A percentile compares a stretch with the other conserved stretches of the same genome.
These are phyloP conservation scores for Cajanus cajan DNA, from an alignment of 306 rosid species.

Conservation along the genomic window DNA sequence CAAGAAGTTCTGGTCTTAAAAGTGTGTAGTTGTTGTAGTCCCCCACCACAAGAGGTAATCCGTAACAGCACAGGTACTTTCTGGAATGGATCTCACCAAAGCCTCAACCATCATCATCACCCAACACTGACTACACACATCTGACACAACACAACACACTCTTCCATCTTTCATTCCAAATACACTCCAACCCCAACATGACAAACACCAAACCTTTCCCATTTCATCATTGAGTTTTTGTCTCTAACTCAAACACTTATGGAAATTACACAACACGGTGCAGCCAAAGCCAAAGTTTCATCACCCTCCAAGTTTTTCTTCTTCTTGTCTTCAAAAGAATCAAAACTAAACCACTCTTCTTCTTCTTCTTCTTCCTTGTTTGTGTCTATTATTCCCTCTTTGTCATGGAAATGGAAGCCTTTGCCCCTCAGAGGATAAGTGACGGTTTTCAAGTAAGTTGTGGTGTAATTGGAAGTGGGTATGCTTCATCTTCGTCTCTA, in stretches of 20 bases:
- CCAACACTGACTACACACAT: constrained; percentile 19
- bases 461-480: constrained; percentile 39
- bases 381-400: neutral
- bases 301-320: neutral
- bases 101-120: constrained; percentile 2
- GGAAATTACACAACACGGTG: neutral
- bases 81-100: constrained; percentile 29
- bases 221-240: constrained; percentile 28
- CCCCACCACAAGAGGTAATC: constrained; percentile 31
- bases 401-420: constrained; percentile 52
- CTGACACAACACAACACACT: constrained; percentile 31
- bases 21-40: constrained; percentile 19
- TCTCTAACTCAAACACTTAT: no score
- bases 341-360: neutral
- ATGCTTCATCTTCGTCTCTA: constrained; percentile 55
- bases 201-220: constrained; percentile 23
- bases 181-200: constrained; percentile 34
- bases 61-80: constrained; percentile 12
- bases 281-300: neutral
- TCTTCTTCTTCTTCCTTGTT: neutral
- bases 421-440: constrained; percentile 1
- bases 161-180: no score
- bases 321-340: no score
- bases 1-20: neutral
- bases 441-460: constrained; percentile 36